Evolutionary conservation across 2,329 filamentous ascomycete species (phyloP).

Genomic region (Capronia americana): DNA sequence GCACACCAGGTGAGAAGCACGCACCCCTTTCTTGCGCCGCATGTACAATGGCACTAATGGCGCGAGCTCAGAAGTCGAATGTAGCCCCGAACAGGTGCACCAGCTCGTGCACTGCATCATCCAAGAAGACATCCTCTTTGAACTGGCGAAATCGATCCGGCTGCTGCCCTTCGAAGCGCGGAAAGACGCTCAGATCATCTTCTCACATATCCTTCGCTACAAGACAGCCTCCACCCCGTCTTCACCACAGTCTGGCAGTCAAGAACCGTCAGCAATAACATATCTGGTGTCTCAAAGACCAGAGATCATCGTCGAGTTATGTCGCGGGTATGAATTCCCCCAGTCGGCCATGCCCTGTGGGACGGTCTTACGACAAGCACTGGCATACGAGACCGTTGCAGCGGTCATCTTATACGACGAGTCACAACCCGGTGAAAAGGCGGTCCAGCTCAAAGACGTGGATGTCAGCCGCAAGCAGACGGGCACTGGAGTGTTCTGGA

Average conservation of each 20-base stretch:
- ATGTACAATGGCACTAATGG: conserved; percentile 11
- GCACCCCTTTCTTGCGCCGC: conserved; percentile 5
- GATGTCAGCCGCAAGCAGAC: conserved; percentile 76
- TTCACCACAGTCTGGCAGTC: conserved; percentile 58
- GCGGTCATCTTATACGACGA: conserved; percentile 94
- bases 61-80: conserved; percentile 72
- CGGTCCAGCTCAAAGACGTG: conserved; percentile 77
- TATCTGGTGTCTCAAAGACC: conserved; percentile 87
- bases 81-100: conserved; percentile 84
- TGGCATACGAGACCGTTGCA: conserved; percentile 89
- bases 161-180: conserved; percentile 92
- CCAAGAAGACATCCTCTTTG: conserved; percentile 85
- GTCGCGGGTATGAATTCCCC: conserved; percentile 85
- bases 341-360: conserved; percentile 92
- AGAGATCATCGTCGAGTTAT: conserved; percentile 85
- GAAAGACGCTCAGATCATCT: conserved; percentile 94
- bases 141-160: conserved; percentile 81
- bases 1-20: conserved; percentile 76
- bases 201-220: conserved; percentile 93
- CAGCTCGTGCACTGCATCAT: conserved; percentile 84
- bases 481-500: conserved; percentile 90
- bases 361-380: conserved; percentile 83
- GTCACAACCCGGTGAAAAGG: conserved; percentile 73
- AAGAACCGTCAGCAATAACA: conserved; percentile 80
- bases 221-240: conserved; percentile 70